These are phyloP conservation scores for Gomphus sp. DNA, from an alignment of 1,284 basidiomycete genomes.

Conservation along the genomic window DNA sequence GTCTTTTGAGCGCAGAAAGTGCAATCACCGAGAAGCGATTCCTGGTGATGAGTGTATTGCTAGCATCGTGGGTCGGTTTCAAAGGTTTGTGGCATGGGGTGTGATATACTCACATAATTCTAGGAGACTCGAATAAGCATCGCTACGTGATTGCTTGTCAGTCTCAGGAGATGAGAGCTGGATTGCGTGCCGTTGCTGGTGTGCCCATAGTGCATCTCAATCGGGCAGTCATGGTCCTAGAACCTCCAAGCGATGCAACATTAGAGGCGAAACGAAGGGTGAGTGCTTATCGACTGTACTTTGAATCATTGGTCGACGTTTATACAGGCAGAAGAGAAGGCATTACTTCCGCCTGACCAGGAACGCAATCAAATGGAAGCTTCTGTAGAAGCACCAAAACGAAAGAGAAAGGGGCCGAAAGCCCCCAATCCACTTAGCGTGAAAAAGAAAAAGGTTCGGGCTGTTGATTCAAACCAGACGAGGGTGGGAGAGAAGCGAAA, in stretches of 20 bases:
- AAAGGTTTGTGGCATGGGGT: neutral
- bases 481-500: conserved; percentile 15
- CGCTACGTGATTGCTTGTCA: conserved; percentile 84
- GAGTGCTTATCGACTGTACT: conserved; percentile 19
- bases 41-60: conserved; percentile 77
- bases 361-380: conserved; percentile 31
- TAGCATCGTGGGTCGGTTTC: conserved; percentile 67
- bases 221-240: conserved; percentile 83
- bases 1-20: conserved; percentile 85
- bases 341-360: conserved; percentile 35
- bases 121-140: conserved; percentile 84
- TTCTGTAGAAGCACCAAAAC: conserved; percentile 36
- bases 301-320: neutral
- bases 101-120: neutral
- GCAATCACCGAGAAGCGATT: conserved; percentile 85
- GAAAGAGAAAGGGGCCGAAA: conserved; percentile 68
- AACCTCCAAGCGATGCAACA: conserved; percentile 76
- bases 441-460: conserved; percentile 67
- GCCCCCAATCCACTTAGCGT: conserved; percentile 90
- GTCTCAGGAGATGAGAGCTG: conserved; percentile 54
- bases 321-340: conserved; percentile 46
- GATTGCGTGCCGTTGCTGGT: conserved; percentile 64
- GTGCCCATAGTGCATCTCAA: conserved; percentile 86
- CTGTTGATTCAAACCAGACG: neutral
- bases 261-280: conserved; percentile 58